phyloP scores from a whole-genome alignment of 2,329 filamentous ascomycete species.

The Scedosporium aurantiacum region DNA sequence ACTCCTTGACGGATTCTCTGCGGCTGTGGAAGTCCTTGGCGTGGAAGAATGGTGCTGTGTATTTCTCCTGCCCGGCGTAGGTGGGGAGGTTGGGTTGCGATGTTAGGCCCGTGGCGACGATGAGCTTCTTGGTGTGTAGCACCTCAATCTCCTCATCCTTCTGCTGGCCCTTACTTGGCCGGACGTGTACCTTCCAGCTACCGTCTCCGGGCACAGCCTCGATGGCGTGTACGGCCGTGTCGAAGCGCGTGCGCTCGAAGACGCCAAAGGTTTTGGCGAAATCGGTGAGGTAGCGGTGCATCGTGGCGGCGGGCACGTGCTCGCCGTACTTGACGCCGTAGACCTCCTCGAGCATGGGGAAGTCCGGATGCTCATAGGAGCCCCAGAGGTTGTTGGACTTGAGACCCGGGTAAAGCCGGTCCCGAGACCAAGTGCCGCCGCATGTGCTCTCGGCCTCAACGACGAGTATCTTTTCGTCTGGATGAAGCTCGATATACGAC shows the following conservation, averaged over 20 bases:
- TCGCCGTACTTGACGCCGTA: constrained; percentile 25
- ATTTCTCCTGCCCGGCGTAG: constrained; percentile 12
- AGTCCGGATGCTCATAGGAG: constrained; percentile 53
- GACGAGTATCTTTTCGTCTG: too few species aligned
- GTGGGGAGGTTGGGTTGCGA: constrained; percentile 29
- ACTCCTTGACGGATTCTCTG: constrained; percentile 15
- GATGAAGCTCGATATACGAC: too few species aligned
- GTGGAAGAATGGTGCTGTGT: too few species aligned
- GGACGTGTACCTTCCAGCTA: too few species aligned
- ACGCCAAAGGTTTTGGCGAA: constrained; percentile 36
- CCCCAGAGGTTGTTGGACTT: constrained; percentile 54
- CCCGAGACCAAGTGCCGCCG: constrained; percentile 50
- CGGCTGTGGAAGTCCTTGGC: too few species aligned
- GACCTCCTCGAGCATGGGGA: constrained; percentile 41
- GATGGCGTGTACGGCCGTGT: constrained; percentile 36
- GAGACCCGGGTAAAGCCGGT: constrained; percentile 48
- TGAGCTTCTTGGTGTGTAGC: constrained; percentile 20
- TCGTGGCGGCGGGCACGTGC: constrained; percentile 24
- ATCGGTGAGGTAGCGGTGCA: constrained; percentile 26
- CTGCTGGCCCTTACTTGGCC: not conserved
- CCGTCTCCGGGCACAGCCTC: constrained; percentile 11
- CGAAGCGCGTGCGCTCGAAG: constrained; percentile 33
- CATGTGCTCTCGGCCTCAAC: constrained; percentile 13
- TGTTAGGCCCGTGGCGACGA: constrained; percentile 38
- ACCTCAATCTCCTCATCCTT: not conserved